Evolutionary conservation across 495 filamentous ascomycete species (phyloP).

Genomic region (Penicillium bovifimosum): DNA sequence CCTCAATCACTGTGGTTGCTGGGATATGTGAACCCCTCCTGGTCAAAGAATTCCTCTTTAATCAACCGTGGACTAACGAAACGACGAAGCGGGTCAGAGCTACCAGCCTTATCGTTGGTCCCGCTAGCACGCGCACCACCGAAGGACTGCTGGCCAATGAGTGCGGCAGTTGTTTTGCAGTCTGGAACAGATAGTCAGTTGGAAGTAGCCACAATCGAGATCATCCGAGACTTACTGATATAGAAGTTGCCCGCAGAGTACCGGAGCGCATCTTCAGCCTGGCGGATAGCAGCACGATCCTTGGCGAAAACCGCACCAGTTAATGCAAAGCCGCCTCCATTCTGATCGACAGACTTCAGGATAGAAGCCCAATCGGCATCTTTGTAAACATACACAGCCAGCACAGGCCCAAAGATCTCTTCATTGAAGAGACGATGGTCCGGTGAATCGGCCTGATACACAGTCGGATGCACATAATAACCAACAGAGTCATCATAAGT

Average conservation of each 20-base stretch:
- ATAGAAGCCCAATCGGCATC: conserved; percentile 51
- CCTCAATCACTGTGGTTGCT: conserved; percentile 48
- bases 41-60: conserved; percentile 71
- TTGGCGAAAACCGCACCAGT: conserved; percentile 74
- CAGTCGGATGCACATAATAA: conserved; percentile 68
- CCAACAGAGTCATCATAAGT: conserved; percentile 62
- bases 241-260: conserved; percentile 85
- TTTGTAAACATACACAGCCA: conserved; percentile 66
- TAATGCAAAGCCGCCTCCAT: conserved; percentile 61
- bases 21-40: conserved; percentile 59
- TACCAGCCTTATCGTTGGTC: conserved; percentile 81
- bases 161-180: conserved; percentile 76
- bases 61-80: conserved; percentile 70
- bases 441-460: conserved; percentile 58
- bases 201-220: neutral
- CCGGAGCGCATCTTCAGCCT: conserved; percentile 67
- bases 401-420: conserved; percentile 75
- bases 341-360: conserved; percentile 52
- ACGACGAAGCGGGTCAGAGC: conserved; percentile 55
- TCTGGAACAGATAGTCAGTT: conserved; percentile 29
- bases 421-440: conserved; percentile 60
- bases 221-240: conserved; percentile 47
- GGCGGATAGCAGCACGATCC: conserved; percentile 59
- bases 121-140: conserved; percentile 70
- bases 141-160: conserved; percentile 80